Base-by-base conservation (phyloP, 345 rosid genomes). In the Sisymbrium altissimum region DNA sequence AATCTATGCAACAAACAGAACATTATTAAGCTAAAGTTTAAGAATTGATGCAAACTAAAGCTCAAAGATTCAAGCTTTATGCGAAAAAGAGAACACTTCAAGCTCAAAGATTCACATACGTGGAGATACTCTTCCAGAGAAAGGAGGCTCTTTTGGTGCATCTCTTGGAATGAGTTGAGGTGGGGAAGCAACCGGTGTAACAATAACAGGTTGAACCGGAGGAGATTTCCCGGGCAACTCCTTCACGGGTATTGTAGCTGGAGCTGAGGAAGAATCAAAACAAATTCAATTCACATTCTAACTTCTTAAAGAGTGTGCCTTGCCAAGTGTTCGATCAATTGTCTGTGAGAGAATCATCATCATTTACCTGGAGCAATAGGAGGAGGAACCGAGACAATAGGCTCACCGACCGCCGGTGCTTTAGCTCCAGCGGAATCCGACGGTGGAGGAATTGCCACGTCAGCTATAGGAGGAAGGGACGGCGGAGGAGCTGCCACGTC, bases 311-410 rank as follows among this genome's bases (percentile, higher is more conserved):
- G 7, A 50, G 33, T 53, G 70, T n/a, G n/a, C n/a, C 19, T 10
- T 64, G 17, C 13, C 50, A 68, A 56, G 39, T 56, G 77, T 77
- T 77, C 67, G 72, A 58, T 6, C 10, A 64, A 70, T 43, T 70
- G 70, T 55, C 52, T 64, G 21, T 14, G 21, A 61, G 58, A 68
- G 49, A 57, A n/a, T n/a, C n/a, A n/a, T n/a, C 25, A 64, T 35
- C 75, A 33, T 36, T 13, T 53, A 84, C 91, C 83, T 68, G 83
- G 86, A 50, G 83, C 70, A 78, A 38, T 65, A 68, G 87, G 84
- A 68, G 87, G 84, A 68, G 86, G 84, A 43, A 62, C 66, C 4
- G 82, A 54, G 46, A 72, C 73, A 17, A 86, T 65, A 60, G 84
- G 66, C 58, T 81, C 79, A 32, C 56, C 59, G 32, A 73, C 68